These are phyloP conservation scores for Liquidambar formosana DNA, from an alignment of 164 flowering plant genomes.

Conservation along the genomic window DNA sequence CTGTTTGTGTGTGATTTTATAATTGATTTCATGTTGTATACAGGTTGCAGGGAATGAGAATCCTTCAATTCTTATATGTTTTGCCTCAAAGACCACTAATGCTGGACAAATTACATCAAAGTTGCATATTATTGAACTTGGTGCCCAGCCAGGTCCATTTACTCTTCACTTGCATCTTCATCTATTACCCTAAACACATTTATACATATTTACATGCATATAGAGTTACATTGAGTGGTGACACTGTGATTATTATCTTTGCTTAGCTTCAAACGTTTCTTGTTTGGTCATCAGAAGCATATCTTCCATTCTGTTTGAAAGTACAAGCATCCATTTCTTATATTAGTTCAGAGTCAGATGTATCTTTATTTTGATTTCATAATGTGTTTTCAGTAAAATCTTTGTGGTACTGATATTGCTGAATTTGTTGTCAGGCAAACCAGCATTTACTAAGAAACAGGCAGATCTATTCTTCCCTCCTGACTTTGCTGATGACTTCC, in stretches of 20 bases:
- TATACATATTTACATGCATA: background rate
- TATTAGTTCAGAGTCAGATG: background rate
- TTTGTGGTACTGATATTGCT: background rate
- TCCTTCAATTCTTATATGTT: conserved; percentile 79
- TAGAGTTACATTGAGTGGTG: background rate
- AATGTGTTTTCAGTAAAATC: background rate
- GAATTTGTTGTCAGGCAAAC: conserved; percentile 61
- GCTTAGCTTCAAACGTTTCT: background rate
- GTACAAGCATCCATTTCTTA: background rate
- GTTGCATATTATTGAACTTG: conserved; percentile 93
- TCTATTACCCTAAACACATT: background rate
- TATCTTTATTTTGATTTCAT: background rate
- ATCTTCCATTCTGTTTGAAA: background rate
- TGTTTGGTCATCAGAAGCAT: background rate
- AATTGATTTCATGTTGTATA: background rate
- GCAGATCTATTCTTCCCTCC: conserved; percentile 99
- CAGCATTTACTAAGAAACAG: conserved; percentile 87
- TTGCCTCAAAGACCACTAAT: conserved; percentile 84
- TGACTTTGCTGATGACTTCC: conserved; percentile 97
- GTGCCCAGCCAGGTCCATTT: conserved; percentile 85
- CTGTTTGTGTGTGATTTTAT: background rate
- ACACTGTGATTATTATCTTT: background rate
- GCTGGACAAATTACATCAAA: conserved; percentile 91
- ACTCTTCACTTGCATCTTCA: background rate
- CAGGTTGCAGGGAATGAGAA: conserved; percentile 92